Conservation (phyloP, 345 rosid species). For the Gossypioides kirkii region DNA sequence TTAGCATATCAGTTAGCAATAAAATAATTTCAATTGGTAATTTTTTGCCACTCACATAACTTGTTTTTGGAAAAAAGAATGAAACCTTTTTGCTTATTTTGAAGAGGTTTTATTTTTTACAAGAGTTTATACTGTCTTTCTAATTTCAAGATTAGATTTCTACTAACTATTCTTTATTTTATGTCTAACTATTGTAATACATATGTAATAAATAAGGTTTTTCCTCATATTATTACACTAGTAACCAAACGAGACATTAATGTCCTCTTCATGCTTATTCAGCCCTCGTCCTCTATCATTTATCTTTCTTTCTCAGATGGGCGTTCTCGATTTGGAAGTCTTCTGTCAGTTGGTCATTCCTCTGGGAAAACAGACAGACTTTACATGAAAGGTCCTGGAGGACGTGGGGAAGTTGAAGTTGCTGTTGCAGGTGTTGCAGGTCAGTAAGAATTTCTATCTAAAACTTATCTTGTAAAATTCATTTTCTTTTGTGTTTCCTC, state of each 20-base stretch:
- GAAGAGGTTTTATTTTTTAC: no score
- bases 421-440: conserved; percentile 95
- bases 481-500: not conserved
- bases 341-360: conserved; percentile 66
- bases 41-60: no score
- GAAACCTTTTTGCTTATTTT: no score
- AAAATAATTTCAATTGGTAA: no score
- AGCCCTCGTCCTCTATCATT: not conserved
- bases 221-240: no score
- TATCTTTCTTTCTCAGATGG: conserved; percentile 46
- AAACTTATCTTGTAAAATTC: not conserved
- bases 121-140: no score
- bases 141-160: no score
- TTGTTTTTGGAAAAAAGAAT: no score
- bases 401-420: conserved; percentile 98
- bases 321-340: conserved; percentile 74
- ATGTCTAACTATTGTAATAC: no score
- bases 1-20: no score
- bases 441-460: conserved; percentile 15
- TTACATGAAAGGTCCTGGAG: conserved; percentile 97
- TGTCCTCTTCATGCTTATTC: conserved; percentile 6
- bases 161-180: no score
- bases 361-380: conserved; percentile 78
- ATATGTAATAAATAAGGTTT: no score
- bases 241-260: not conserved